Percentiles rank a stretch among this genome's conserved stretches.
Evolutionary conservation across 495 filamentous ascomycete species (phyloP).

Genomic region (Hypoxylon subgilvum): DNA sequence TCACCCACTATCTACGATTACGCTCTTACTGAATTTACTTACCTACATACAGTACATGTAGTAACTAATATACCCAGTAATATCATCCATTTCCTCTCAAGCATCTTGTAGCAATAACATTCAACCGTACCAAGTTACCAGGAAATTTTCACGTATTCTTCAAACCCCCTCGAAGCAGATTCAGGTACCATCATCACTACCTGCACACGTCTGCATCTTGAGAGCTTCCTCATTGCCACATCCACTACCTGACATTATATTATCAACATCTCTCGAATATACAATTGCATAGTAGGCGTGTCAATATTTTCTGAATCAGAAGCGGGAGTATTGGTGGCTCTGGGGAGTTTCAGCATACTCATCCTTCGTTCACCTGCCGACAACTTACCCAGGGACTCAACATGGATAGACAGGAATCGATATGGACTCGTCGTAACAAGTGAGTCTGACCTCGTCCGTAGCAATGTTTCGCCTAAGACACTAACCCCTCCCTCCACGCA

Average conservation of each 20-base stretch:
- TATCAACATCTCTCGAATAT: not conserved
- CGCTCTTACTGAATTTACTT: slow-evolving; percentile 9
- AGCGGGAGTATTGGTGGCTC: slow-evolving; percentile 18
- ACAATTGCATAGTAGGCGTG: slow-evolving; percentile 5
- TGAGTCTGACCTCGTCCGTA: slow-evolving; percentile 54
- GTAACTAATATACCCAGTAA: not conserved
- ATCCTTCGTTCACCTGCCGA: slow-evolving; percentile 26
- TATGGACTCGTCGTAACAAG: slow-evolving; percentile 95
- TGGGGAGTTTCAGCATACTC: slow-evolving; percentile 35
- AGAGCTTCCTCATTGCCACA: not conserved
- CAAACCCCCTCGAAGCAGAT: not conserved
- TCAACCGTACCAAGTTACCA: slow-evolving; percentile 5
- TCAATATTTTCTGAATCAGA: slow-evolving; percentile 15
- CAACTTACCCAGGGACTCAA: slow-evolving; percentile 27
- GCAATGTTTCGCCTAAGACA: not conserved
- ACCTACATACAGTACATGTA: too few species aligned
- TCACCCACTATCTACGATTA: too few species aligned
- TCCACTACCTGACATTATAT: slow-evolving; percentile 7
- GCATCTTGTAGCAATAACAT: not conserved
- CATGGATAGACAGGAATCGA: slow-evolving; percentile 50
- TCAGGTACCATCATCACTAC: slow-evolving; percentile 1
- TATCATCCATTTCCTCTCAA: not conserved
- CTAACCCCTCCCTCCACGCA: slow-evolving; percentile 44
- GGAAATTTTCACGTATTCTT: not conserved
- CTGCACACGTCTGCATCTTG: not conserved